These are phyloP conservation scores for Pyricularia grisea DNA, from an alignment of 2,329 filamentous ascomycete genomes.

Conservation along the genomic window DNA sequence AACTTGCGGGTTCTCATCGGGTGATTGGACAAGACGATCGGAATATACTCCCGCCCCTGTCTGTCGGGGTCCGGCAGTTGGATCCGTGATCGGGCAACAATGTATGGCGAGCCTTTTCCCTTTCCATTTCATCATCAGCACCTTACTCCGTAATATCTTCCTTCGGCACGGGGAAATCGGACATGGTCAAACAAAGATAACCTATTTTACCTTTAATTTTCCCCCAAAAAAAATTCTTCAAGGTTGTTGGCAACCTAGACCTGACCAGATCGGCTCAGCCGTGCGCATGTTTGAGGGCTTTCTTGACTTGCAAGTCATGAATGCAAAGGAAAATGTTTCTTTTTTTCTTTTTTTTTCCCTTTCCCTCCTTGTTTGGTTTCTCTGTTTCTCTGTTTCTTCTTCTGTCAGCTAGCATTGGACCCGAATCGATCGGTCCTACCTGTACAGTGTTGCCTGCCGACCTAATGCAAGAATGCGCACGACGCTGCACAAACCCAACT, in stretches of 20 bases:
- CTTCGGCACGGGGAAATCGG: neutral
- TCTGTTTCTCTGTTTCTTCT: neutral
- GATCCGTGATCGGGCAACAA: neutral
- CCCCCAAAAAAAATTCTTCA: no score
- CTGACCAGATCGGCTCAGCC: neutral
- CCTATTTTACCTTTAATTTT: neutral
- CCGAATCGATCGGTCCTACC: neutral
- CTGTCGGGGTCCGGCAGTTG: neutral
- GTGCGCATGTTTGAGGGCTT: neutral
- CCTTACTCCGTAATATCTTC: neutral
- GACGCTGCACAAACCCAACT: neutral
- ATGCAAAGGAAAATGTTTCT: neutral
- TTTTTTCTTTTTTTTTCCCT: neutral
- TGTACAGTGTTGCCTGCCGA: neutral
- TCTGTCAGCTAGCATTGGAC: neutral
- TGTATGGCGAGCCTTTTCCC: neutral
- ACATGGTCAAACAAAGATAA: neutral
- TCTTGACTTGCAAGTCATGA: neutral
- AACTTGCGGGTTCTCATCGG: neutral
- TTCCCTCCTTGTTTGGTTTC: neutral
- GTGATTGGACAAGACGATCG: neutral
- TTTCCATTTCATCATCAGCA: neutral
- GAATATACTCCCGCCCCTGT: neutral
- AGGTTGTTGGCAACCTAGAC: neutral
- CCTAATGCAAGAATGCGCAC: neutral